Evolutionary conservation across 306 rosid genomes (phyloP), one percentile per base, ranked within the genome.

Genomic region (Dalbergia cochinchinensis): DNA sequence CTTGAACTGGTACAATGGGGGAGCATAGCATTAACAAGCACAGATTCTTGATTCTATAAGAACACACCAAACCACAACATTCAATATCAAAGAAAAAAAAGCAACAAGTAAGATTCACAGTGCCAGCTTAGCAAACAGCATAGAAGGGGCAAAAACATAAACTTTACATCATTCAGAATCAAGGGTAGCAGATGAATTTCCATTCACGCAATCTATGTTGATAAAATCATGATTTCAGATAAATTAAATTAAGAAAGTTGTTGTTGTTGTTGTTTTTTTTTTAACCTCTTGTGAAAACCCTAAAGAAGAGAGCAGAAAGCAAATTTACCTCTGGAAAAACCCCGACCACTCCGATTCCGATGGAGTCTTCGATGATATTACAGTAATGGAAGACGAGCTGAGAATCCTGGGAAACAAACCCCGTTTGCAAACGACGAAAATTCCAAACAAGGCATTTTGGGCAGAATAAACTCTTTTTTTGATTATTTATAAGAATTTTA

Each of bases 301-400:
- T 65, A 72, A 44, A 53, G 69, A 16, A 64, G 58, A 60, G 66
- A 11, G 61, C 45, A 58, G 67, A 76, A 65, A 64, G 76, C 3
- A 53, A 71, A 71, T 31, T 86, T 51, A 86, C 85, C 85, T 15
- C 20, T 2, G 69, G 26, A n/a, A 71, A 15, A 76, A 47, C 78
- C 1, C 26, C 50, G 53, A 74, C 61, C 34, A 14, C 55, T 51
- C 39, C 15, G 35, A 55, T 54, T 15, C 63, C 22, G 64, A 61
- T 67, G 53, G 83, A 47, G 48, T 62, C 74, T 69, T 59, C 16
- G 18, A 42, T 8, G 47, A 37, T 57, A 65, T 68, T 16, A 22
- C 67, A 51, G n/a, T 80, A 59, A 63, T 14, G 22, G 26, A 37
- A 61, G 66, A 64, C 73, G 64, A 65, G 37, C 11, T 9, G 10